Base-by-base conservation (phyloP, 306 rosid genomes). In the Spatholobus suberectus region DNA sequence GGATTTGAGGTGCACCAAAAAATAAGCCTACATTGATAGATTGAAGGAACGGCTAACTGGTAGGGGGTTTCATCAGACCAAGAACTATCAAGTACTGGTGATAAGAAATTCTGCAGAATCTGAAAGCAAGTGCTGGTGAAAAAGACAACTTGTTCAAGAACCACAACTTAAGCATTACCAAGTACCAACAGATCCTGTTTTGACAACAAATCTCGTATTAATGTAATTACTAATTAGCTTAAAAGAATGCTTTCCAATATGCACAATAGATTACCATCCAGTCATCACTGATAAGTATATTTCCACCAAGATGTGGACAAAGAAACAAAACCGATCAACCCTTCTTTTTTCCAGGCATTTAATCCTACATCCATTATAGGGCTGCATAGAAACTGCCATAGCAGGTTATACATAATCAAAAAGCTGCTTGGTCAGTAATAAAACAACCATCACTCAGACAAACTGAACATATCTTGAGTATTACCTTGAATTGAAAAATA, bases 71-170 rank as follows among this genome's bases (percentile, higher is more conserved):
- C 35, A 11, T 58, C 13, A 58, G 41, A 63, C 51, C 7, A 63
- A 37, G 7, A 61, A 46, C 40, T 46, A 32, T 47, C 66, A 32
- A 55, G 11, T 44, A 10, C 5, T 24, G 29, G 63, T 1, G 38
- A 76, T 20, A 34, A 62, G n/a, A 46, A 49, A 61, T 34, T 75
- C 27, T 43, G 15, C 71, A 41, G 55, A 82, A 73, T n/a, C 4
- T 21, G 57, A 27, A 40, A 63, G 75, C 37, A 49, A 63, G 12
- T 1, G 5, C 38, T n/a, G 62, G 4, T 32, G 24, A 3, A 73
- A 8, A 10, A n/a, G n/a, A n/a, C n/a, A n/a, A n/a, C n/a, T n/a
- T n/a, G 0, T 51, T 73, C 63, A 27, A 76, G 57, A 26, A 40
- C 26, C 6, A 21, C 8, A 78, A 52, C 27, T 77, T 23, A 15